Conservation (phyloP, 2,329 filamentous ascomycete genomes). For the Cryphonectria naterciae region DNA sequence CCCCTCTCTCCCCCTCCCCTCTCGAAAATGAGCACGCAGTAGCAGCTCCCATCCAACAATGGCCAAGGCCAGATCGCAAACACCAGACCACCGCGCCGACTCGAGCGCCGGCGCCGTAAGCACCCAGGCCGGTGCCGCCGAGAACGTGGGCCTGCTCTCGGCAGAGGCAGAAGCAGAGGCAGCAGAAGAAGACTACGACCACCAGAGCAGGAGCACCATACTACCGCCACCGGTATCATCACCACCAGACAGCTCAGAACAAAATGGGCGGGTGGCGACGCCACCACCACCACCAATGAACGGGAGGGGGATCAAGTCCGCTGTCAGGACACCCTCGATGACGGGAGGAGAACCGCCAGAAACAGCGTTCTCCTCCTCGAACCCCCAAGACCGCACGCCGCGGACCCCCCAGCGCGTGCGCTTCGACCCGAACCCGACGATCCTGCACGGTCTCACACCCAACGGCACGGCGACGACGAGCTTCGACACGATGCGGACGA, state of each 20-base stretch:
- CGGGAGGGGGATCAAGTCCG: conserved; percentile 30
- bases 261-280: conserved; percentile 20
- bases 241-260: conserved; percentile 6
- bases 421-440: conserved; percentile 64
- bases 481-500: conserved; percentile 22
- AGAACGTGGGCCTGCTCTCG: conserved; percentile 36
- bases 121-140: conserved; percentile 28
- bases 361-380: not conserved
- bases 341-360: not conserved
- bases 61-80: conserved; percentile 38
- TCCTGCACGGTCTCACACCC: conserved; percentile 34
- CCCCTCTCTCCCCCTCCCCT: not conserved
- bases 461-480: conserved; percentile 29
- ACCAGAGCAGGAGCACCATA: conserved; percentile 14
- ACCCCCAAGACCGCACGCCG: conserved; percentile 46
- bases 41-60: conserved; percentile 28
- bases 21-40: conserved; percentile 36
- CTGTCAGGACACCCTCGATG: conserved; percentile 23
- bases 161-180: conserved; percentile 27
- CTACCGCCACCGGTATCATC: not conserved
- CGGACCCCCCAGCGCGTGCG: conserved; percentile 74
- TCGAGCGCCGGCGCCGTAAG: conserved; percentile 11
- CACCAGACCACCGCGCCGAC: conserved; percentile 22
- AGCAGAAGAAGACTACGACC: conserved; percentile 25
- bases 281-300: conserved; percentile 9